Evolutionary conservation across 1,284 basidiomycete species (phyloP).

Genomic region (Ganoderma resinaceum): DNA sequence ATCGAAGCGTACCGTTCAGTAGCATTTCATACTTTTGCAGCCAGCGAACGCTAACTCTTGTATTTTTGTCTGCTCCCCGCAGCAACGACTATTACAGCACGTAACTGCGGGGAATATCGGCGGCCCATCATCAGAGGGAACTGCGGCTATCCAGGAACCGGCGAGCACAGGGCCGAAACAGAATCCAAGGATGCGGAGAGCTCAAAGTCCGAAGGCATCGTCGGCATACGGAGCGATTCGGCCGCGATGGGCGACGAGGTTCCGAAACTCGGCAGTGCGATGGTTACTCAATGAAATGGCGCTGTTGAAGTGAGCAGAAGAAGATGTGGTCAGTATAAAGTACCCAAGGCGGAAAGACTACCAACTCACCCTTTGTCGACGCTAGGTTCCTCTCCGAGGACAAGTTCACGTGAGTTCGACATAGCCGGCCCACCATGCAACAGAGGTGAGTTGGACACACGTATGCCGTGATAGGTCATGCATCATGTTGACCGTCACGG

Average conservation of each 20-base stretch:
- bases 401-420: not conserved
- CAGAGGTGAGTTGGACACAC: not conserved
- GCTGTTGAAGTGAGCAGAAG: not conserved
- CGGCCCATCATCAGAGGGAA: not conserved
- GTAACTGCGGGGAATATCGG: not conserved
- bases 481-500: not conserved
- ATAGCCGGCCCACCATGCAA: not conserved
- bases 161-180: not conserved
- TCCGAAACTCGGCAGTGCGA: conserved; percentile 1
- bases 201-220: not conserved
- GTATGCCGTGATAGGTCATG: not conserved
- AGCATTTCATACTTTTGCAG: too few species aligned
- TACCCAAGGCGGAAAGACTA: not conserved
- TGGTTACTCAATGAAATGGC: not conserved
- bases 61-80: not conserved
- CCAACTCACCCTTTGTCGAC: not conserved
- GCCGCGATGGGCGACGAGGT: not conserved
- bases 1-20: not conserved
- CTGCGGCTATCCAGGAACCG: conserved; percentile 1
- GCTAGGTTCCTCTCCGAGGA: not conserved
- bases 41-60: conserved; percentile 1
- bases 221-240: not conserved
- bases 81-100: not conserved
- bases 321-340: not conserved
- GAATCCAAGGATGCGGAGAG: not conserved